Conservation (phyloP, 2,329 filamentous ascomycete species). For the Fusarium euwallaceae region DNA sequence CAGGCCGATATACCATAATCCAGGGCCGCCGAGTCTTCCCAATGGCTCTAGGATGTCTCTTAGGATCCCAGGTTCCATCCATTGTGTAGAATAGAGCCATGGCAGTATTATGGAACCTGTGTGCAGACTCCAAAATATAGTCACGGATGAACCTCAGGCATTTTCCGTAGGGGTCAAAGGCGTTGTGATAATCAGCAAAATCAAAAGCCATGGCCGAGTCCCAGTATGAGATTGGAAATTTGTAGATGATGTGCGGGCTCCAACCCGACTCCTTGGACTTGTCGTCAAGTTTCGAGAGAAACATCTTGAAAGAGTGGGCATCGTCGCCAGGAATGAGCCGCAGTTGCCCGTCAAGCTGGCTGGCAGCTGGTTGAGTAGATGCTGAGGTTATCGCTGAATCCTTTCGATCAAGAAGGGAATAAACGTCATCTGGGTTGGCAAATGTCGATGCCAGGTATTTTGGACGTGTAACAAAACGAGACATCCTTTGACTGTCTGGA, state of each 20-base stretch:
- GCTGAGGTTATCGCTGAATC: background rate
- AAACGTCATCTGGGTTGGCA: slow-evolving; percentile 54
- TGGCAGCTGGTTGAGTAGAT: background rate
- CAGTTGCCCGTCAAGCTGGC: slow-evolving; percentile 1
- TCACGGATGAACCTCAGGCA: slow-evolving; percentile 39
- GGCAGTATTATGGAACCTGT: slow-evolving; percentile 37
- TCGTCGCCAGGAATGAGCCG: slow-evolving; percentile 20
- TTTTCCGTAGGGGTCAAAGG: slow-evolving; percentile 37
- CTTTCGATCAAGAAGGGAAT: slow-evolving; percentile 12
- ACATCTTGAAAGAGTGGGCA: slow-evolving; percentile 7
- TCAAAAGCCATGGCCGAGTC: slow-evolving; percentile 42
- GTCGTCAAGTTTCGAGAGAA: slow-evolving; percentile 21
- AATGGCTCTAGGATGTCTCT: slow-evolving; percentile 25
- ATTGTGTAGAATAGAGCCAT: slow-evolving; percentile 65
- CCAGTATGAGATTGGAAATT: slow-evolving; percentile 58
- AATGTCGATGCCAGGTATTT: slow-evolving; percentile 52
- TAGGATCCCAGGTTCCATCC: slow-evolving; percentile 53
- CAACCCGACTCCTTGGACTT: slow-evolving; percentile 1
- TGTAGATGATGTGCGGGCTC: slow-evolving; percentile 51
- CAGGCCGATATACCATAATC: slow-evolving; percentile 63
- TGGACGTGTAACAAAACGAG: slow-evolving; percentile 40
- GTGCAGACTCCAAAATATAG: slow-evolving; percentile 25
- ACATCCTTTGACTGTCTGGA: slow-evolving; percentile 36
- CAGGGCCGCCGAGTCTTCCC: slow-evolving; percentile 60
- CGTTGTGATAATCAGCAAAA: slow-evolving; percentile 34